Evolutionary conservation across 306 rosid species (phyloP).

Genomic region (Pterocarpus macrocarpus): DNA sequence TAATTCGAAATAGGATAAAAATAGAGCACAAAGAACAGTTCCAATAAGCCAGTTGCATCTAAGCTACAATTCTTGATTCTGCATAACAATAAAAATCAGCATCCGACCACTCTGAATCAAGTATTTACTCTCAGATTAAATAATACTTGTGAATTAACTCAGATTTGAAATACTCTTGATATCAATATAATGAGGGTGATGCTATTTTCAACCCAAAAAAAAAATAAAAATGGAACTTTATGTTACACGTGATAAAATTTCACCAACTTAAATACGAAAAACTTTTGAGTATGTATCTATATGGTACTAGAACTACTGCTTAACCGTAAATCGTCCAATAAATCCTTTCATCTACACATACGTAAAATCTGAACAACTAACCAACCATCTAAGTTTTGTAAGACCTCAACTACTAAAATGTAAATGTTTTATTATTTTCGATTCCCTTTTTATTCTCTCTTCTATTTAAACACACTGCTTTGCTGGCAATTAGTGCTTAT

Average conservation of each 20-base stretch:
- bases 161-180: no score
- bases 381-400: not conserved
- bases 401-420: slow-evolving; percentile 3
- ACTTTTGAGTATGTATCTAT: not conserved
- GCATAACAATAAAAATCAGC: not conserved
- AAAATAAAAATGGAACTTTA: no score
- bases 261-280: no score
- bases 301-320: not conserved
- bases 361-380: slow-evolving; percentile 4
- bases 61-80: not conserved
- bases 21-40: no score
- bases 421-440: not conserved
- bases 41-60: not conserved
- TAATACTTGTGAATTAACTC: no score
- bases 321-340: not conserved
- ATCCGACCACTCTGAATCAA: not conserved
- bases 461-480: slow-evolving; percentile 7
- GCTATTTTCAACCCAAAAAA: no score
- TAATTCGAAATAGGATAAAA: no score
- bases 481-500: slow-evolving; percentile 24
- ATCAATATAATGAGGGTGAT: no score
- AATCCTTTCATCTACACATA: not conserved
- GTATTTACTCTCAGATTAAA: no score
- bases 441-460: slow-evolving; percentile 25
- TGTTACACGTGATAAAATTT: no score